A percentile compares a stretch with the other conserved stretches of the same genome.
phyloP scores from a whole-genome alignment of 176 grass and related monocot species.

The Phragmites australis region DNA sequence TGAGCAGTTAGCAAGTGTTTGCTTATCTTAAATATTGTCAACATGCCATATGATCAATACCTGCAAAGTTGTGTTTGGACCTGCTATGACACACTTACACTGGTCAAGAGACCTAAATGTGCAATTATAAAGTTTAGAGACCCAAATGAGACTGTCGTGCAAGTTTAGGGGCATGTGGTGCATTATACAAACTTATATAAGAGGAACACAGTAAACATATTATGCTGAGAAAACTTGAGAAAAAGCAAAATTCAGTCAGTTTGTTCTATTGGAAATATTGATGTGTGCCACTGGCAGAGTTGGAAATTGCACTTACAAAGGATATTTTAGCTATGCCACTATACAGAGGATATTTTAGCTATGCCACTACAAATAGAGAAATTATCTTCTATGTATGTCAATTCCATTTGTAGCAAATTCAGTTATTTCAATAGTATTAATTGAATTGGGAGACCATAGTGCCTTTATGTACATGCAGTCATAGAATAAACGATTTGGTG shows the following conservation, averaged over 20 bases:
- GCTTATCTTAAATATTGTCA: neutral
- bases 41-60: neutral
- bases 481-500: neutral
- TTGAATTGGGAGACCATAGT: neutral
- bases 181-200: neutral
- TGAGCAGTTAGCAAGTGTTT: too few relatives aligned
- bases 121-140: neutral
- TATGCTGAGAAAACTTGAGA: neutral
- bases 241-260: neutral
- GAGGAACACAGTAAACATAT: too few relatives aligned
- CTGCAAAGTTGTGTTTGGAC: neutral
- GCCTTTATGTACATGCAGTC: neutral
- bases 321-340: too few relatives aligned
- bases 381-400: neutral
- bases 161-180: neutral
- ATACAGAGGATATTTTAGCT: neutral
- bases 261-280: neutral
- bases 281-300: neutral
- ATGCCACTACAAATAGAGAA: neutral
- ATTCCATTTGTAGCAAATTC: too few relatives aligned
- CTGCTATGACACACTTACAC: neutral
- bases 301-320: too few relatives aligned
- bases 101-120: neutral
- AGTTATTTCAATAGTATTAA: neutral
- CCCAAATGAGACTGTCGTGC: neutral